Percentiles rank a stretch among this genome's conserved stretches.
These are phyloP conservation scores for Mortierella sp. DNA, from an alignment of 371 early-diverging fungal genomes.

Conservation along the genomic window DNA sequence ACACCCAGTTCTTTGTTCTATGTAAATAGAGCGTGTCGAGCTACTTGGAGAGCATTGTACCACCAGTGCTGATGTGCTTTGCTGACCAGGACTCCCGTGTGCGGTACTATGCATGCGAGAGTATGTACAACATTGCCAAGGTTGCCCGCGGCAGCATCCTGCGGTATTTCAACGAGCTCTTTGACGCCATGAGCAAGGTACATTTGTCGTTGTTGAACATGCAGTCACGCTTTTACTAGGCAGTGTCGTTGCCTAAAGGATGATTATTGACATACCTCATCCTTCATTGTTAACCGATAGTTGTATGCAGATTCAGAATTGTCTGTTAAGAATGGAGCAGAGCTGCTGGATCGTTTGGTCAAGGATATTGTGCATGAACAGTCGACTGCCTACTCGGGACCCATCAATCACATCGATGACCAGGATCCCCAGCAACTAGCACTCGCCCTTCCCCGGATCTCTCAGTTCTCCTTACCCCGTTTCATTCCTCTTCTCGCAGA, in stretches of 20 bases:
- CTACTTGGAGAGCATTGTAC: constrained; percentile 84
- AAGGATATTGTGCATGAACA: constrained; percentile 95
- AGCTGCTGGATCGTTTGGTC: constrained; percentile 89
- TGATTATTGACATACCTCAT: background rate
- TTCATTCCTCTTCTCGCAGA: constrained; percentile 93
- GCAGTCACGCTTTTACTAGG: background rate
- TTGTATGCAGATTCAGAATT: constrained; percentile 87
- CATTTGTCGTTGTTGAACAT: background rate
- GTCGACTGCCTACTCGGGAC: constrained; percentile 73
- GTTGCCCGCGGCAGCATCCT: constrained; percentile 89
- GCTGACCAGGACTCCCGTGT: constrained; percentile 90
- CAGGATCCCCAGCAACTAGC: constrained; percentile 57
- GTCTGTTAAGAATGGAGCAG: constrained; percentile 92
- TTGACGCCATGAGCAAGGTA: constrained; percentile 93
- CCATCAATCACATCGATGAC: constrained; percentile 55
- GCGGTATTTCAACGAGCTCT: constrained; percentile 92
- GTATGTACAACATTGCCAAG: constrained; percentile 96
- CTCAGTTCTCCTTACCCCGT: constrained; percentile 84
- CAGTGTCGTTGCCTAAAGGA: background rate
- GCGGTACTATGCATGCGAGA: constrained; percentile 95
- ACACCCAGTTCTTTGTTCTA: background rate
- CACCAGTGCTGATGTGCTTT: constrained; percentile 93
- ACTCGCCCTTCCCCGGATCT: constrained; percentile 51
- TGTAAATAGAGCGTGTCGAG: constrained; percentile 68
- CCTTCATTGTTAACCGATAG: constrained; percentile 46